A percentile compares a stretch with the other conserved stretches of the same genome.
phyloP scores from a whole-genome alignment of 2,329 filamentous ascomycete genomes.

The Emericellopsis atlantica region DNA sequence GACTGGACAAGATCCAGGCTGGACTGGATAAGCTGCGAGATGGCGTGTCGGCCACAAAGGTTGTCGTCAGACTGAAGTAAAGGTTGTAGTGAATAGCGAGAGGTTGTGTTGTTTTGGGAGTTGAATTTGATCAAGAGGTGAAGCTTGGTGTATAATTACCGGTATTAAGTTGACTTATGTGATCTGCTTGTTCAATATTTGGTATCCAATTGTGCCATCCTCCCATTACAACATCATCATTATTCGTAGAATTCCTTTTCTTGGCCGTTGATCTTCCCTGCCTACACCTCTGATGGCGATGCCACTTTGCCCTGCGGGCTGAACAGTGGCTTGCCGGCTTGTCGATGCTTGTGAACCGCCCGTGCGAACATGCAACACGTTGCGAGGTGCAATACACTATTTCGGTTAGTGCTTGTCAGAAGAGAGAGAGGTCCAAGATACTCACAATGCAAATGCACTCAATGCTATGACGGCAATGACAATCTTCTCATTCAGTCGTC shows the following conservation, averaged over 20 bases:
- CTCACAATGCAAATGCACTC: slow-evolving; percentile 2
- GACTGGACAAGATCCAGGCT: neutral
- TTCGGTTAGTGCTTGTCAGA: neutral
- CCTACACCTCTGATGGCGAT: too few relatives aligned
- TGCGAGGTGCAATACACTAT: neutral
- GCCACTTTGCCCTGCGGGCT: neutral
- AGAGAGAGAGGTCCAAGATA: neutral
- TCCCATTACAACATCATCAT: too few relatives aligned
- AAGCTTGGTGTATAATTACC: too few relatives aligned
- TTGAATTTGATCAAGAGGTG: too few relatives aligned
- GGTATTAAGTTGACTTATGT: too few relatives aligned
- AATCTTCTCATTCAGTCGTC: neutral
- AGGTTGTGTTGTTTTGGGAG: too few relatives aligned
- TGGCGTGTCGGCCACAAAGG: neutral
- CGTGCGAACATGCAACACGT: neutral
- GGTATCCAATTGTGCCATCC: too few relatives aligned
- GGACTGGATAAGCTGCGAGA: neutral
- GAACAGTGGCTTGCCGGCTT: slow-evolving; percentile 1
- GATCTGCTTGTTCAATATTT: too few relatives aligned
- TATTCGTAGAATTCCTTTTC: too few relatives aligned
- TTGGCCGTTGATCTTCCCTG: too few relatives aligned
- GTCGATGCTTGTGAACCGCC: neutral
- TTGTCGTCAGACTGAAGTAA: neutral
- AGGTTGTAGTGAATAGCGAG: too few relatives aligned
- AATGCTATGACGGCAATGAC: slow-evolving; percentile 1